Evolutionary conservation across 129 eudicot genomes (phyloP).

Genomic region (Centaurea solstitialis): DNA sequence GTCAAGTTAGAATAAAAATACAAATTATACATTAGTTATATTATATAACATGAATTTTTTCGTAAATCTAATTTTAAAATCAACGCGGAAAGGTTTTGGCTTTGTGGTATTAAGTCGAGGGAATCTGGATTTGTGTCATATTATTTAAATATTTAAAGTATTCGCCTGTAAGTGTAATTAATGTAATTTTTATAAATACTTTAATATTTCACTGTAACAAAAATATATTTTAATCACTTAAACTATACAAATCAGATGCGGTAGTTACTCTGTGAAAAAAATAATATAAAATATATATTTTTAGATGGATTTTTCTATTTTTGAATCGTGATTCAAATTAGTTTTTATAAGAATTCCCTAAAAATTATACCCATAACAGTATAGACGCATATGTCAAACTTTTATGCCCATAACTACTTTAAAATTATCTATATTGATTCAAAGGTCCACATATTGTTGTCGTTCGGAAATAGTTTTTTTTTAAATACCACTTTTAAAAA

Average conservation of each 20-base stretch:
- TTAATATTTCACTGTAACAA: background rate
- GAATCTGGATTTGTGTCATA: background rate
- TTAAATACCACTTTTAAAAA: conserved; percentile 5
- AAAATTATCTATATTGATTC: too few relatives aligned
- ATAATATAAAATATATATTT: background rate
- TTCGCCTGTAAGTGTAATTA: background rate
- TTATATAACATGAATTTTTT: too few relatives aligned
- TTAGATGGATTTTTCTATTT: too few relatives aligned
- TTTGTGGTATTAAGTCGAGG: background rate
- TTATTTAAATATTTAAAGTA: background rate
- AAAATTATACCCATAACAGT: background rate
- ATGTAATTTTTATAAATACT: background rate
- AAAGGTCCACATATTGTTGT: conserved; percentile 13
- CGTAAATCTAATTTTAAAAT: too few relatives aligned
- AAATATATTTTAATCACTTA: background rate
- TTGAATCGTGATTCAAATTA: background rate
- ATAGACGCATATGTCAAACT: background rate
- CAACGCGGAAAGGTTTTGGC: too few relatives aligned
- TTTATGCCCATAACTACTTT: too few relatives aligned
- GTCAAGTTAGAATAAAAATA: background rate
- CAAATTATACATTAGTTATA: too few relatives aligned
- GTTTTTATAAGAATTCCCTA: background rate
- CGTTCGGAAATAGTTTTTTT: conserved; percentile 21
- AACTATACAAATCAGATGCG: conserved; percentile 13
- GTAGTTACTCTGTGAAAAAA: background rate